Percentiles rank a stretch among this genome's conserved stretches.
phyloP scores from a whole-genome alignment of 164 flowering plant species.

The Nymphaea colorata region DNA sequence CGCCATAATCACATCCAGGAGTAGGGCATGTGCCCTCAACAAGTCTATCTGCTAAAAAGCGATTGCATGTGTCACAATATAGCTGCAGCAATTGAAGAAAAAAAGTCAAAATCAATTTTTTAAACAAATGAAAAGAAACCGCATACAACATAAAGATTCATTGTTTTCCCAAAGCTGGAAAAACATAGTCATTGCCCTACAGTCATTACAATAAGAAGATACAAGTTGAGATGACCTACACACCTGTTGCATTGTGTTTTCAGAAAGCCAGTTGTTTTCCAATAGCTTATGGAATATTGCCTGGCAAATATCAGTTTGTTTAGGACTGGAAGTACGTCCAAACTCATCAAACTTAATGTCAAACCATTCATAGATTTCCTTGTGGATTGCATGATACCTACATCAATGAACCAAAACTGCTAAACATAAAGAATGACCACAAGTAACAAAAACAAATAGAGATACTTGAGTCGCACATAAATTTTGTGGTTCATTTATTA shows the following conservation, averaged over 20 bases:
- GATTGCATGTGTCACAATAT: constrained; percentile 66
- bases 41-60: constrained; percentile 79
- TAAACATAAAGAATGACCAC: too few relatives aligned
- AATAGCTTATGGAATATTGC: constrained; percentile 60
- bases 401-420: constrained; percentile 1
- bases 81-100: constrained; percentile 28
- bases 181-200: not conserved
- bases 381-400: constrained; percentile 82
- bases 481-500: too few relatives aligned
- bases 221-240: not conserved
- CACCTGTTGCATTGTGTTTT: constrained; percentile 87
- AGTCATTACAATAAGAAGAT: not conserved
- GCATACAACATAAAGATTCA: not conserved
- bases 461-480: too few relatives aligned
- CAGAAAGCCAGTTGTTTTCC: constrained; percentile 81
- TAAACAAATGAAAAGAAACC: not conserved
- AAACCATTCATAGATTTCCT: constrained; percentile 78
- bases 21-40: constrained; percentile 88
- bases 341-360: constrained; percentile 79
- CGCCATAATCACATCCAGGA: constrained; percentile 57
- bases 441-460: too few relatives aligned
- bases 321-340: constrained; percentile 86
- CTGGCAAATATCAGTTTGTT: constrained; percentile 88
- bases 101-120: not conserved
- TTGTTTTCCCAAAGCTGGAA: not conserved